Base-by-base conservation (phyloP, 176 grass and related monocot species). In the Rhynchospora tenuis region DNA sequence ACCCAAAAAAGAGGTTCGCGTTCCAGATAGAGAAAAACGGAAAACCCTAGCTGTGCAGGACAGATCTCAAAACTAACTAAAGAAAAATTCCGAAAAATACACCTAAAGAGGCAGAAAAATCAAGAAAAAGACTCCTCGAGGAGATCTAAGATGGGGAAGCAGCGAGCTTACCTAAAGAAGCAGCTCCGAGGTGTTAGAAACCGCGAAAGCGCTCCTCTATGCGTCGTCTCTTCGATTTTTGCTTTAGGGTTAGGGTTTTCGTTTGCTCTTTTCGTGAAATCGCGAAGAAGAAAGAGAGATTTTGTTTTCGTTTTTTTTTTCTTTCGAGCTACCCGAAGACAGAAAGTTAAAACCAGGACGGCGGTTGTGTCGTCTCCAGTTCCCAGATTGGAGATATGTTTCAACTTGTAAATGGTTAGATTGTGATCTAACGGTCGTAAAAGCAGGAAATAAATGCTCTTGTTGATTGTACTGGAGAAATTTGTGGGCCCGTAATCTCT, bases 161-260 rank as follows among this genome's bases (percentile, higher is more conserved):
- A 75, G 46, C 22, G 5, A 16, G 12, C 33, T 6, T 54, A 75
- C 72, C 47, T 75, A 20, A 75, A 54, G 13, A 75, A 75, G 24
- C 15, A n/a, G 23, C 20, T 24, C 5, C 15, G 71, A 14, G 46
- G 47, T 13, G 45, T 23, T 50, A 24, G 22, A 2, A 26, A 42
- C 20, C 70, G 70, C 44, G 46, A 15, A 9, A 47, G 23, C 9
- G 11, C 5, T 8, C 23, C 9, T 28, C 6, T 54, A 5, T 27
- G 72, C 72, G 47, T 75, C 72, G 72, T 75, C 46, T 52, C 72
- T 26, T 50, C 22, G 22, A 75, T 54, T 75, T 59, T 54, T 50
- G 46, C 23, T 27, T 28, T 75, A 54, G 72, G 47, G 72, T 75
- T 75, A 75, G 72, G 72, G 72, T 75, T 75, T 75, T 75, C 47